Conservation (phyloP, 129 eudicot genomes). For the Saussurea involucrata region DNA sequence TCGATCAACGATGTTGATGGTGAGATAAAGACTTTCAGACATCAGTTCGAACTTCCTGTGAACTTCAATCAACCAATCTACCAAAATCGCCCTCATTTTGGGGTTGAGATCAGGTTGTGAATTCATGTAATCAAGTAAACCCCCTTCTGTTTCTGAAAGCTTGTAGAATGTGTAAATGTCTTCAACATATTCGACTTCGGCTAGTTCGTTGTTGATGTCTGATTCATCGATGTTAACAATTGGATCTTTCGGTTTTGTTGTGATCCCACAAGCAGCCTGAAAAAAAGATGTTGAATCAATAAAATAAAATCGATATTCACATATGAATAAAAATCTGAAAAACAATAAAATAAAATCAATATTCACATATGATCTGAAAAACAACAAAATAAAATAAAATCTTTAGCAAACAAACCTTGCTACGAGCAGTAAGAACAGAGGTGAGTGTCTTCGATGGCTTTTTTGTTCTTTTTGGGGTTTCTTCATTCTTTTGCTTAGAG, state of each 20-base stretch:
- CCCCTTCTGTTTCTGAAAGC: slow-evolving; percentile 64
- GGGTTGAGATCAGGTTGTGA: slow-evolving; percentile 64
- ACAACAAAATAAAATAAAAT: background rate
- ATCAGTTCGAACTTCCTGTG: slow-evolving; percentile 72
- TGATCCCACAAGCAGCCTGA: slow-evolving; percentile 75
- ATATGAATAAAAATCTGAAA: too few species aligned
- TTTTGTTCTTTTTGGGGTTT: slow-evolving; percentile 32
- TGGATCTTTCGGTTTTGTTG: slow-evolving; percentile 46
- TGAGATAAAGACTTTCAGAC: slow-evolving; percentile 79
- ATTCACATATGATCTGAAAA: background rate
- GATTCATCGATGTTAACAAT: slow-evolving; percentile 63
- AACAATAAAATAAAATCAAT: background rate
- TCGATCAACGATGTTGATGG: slow-evolving; percentile 71
- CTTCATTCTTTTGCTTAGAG: slow-evolving; percentile 19
- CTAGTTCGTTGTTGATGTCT: slow-evolving; percentile 63
- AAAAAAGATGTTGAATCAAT: background rate
- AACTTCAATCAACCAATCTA: slow-evolving; percentile 90
- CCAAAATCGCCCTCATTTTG: slow-evolving; percentile 72
- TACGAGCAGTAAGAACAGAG: slow-evolving; percentile 71
- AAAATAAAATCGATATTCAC: too few species aligned
- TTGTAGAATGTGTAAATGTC: slow-evolving; percentile 84
- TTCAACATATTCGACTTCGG: slow-evolving; percentile 83
- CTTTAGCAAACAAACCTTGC: slow-evolving; percentile 40
- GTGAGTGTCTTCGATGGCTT: slow-evolving; percentile 52
- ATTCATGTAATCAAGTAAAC: slow-evolving; percentile 61